These are phyloP conservation scores for Colletotrichum liaoningense DNA, from an alignment of 2,329 filamentous ascomycete genomes.

Conservation along the genomic window DNA sequence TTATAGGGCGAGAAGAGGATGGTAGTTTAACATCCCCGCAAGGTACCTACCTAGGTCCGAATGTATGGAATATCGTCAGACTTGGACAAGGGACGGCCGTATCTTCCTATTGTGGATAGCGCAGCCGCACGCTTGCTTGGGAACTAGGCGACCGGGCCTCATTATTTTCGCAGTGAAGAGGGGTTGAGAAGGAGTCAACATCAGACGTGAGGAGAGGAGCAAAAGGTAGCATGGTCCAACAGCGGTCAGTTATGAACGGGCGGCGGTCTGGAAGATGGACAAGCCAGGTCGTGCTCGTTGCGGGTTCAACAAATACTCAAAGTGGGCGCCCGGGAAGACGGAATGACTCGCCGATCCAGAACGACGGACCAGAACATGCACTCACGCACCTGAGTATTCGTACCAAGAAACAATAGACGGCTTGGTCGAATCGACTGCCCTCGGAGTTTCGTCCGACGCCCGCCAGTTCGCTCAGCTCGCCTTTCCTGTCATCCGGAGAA, in stretches of 20 bases:
- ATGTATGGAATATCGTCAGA: conserved; percentile 21
- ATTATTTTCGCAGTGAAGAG: background rate
- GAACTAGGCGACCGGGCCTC: conserved; percentile 18
- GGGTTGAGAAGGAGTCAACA: conserved; percentile 6
- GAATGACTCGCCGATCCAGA: conserved; percentile 16
- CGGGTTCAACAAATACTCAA: background rate
- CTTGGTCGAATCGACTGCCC: background rate
- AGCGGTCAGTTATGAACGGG: conserved; percentile 19
- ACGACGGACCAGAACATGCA: background rate
- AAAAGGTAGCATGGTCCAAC: conserved; percentile 1
- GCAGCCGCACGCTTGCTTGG: background rate
- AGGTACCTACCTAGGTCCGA: background rate
- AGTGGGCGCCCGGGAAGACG: background rate
- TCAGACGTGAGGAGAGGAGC: conserved; percentile 5
- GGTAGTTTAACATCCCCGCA: background rate
- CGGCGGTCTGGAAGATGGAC: background rate
- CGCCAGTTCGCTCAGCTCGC: background rate
- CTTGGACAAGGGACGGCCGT: conserved; percentile 17
- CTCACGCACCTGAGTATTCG: background rate
- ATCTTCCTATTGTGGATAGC: conserved; percentile 25
- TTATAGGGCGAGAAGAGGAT: background rate
- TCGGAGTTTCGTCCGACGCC: conserved; percentile 6
- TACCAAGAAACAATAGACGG: background rate
- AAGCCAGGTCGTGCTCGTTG: background rate
- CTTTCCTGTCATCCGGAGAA: background rate